Conservation (phyloP, 2,329 filamentous ascomycete species). For the Xylariaceae sp. region DNA sequence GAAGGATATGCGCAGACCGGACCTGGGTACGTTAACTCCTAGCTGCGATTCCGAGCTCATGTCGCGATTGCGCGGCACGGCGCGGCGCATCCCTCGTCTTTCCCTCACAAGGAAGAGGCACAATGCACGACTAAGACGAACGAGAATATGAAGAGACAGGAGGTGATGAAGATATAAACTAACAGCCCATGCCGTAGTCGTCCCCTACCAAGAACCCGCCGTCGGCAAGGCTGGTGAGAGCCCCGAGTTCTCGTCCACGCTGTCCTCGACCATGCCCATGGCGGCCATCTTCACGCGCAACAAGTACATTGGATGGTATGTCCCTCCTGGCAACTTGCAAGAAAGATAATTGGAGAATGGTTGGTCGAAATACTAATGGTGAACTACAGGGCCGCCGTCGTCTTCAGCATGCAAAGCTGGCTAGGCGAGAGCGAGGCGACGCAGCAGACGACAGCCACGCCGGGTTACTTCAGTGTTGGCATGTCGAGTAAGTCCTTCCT, state of each 20-base stretch:
- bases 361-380: too few species aligned
- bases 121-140: too few species aligned
- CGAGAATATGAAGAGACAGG: background rate
- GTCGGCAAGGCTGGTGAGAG: conserved; percentile 54
- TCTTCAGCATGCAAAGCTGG: conserved; percentile 72
- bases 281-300: conserved; percentile 92
- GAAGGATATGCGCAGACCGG: conserved; percentile 70
- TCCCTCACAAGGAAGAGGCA: too few species aligned
- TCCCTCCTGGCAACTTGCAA: too few species aligned
- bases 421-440: conserved; percentile 67
- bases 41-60: too few species aligned
- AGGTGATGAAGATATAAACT: background rate
- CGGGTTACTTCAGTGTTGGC: conserved; percentile 65
- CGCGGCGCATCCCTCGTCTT: conserved; percentile 5
- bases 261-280: conserved; percentile 83
- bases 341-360: too few species aligned
- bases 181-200: conserved; percentile 50
- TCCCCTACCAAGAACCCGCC: conserved; percentile 75
- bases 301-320: conserved; percentile 66
- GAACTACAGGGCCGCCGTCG: conserved; percentile 53
- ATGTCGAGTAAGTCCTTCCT: conserved; percentile 78
- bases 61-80: background rate
- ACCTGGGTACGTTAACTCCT: conserved; percentile 55
- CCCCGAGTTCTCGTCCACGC: conserved; percentile 66
- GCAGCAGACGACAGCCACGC: conserved; percentile 60